A percentile compares a stretch with the other conserved stretches of the same genome.
phyloP scores from a whole-genome alignment of 2,329 filamentous ascomycete genomes.

The Colletotrichum sp. region DNA sequence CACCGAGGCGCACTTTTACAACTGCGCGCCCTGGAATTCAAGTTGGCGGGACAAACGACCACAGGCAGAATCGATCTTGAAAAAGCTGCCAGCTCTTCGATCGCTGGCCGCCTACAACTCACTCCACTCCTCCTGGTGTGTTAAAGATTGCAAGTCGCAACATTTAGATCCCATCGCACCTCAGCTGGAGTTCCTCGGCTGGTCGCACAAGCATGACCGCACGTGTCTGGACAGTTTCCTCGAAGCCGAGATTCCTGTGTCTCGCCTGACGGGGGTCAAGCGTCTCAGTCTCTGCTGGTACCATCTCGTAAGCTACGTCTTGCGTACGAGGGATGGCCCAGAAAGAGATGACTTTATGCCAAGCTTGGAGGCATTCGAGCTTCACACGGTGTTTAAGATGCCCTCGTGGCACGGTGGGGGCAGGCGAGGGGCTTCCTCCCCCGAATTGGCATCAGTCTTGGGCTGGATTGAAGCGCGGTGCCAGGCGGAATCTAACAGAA shows the following conservation, averaged over 20 bases:
- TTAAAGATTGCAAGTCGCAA: neutral
- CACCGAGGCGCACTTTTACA: neutral
- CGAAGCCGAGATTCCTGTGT: neutral
- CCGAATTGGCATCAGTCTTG: neutral
- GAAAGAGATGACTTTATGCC: neutral
- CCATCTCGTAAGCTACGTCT: neutral
- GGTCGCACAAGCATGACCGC: neutral
- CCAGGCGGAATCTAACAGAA: neutral
- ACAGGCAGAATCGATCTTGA: neutral
- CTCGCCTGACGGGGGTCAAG: neutral
- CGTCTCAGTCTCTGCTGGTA: neutral
- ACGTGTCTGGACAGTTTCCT: neutral
- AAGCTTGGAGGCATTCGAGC: neutral
- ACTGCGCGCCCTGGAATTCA: neutral
- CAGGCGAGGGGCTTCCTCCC: neutral
- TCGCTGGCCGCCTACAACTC: neutral
- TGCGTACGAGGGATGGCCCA: neutral
- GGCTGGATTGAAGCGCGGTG: neutral
- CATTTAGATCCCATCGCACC: neutral
- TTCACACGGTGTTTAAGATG: neutral
- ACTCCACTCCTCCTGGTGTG: neutral
- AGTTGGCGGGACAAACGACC: neutral
- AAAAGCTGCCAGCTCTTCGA: neutral
- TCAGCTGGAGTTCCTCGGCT: neutral
- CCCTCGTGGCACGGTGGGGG: neutral